These are phyloP conservation scores for Epichloe uncinata DNA, from an alignment of 2,329 filamentous ascomycete species.

Conservation along the genomic window DNA sequence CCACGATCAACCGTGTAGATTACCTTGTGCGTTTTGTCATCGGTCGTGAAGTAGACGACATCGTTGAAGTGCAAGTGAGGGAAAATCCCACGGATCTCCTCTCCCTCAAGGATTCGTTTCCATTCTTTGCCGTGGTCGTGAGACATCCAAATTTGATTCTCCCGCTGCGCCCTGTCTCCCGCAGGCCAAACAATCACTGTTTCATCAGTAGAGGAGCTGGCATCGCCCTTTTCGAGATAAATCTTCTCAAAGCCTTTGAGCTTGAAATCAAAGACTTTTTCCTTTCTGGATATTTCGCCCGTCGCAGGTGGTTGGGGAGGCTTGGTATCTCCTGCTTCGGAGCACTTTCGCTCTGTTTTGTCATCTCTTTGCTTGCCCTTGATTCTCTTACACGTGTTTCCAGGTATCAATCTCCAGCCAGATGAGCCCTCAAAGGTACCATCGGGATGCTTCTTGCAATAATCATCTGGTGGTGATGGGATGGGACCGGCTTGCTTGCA, in stretches of 20 bases:
- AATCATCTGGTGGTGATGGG: conserved; percentile 56
- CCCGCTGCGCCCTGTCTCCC: conserved; percentile 21
- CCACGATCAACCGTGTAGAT: conserved; percentile 76
- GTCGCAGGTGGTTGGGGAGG: conserved; percentile 38
- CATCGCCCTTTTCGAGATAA: conserved; percentile 68
- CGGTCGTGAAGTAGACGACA: conserved; percentile 72
- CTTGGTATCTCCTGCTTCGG: conserved; percentile 36
- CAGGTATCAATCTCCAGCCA: conserved; percentile 84
- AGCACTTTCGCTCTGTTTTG: conserved; percentile 63
- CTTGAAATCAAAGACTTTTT: conserved; percentile 49
- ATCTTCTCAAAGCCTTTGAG: conserved; percentile 39
- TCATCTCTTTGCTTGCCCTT: conserved; percentile 54
- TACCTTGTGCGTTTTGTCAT: conserved; percentile 37
- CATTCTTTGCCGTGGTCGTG: conserved; percentile 83
- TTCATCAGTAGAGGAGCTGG: conserved; percentile 55
- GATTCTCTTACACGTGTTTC: conserved; percentile 55
- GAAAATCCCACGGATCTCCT: conserved; percentile 57
- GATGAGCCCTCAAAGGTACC: conserved; percentile 75
- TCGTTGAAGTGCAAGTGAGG: conserved; percentile 75
- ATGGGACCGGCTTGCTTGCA: conserved; percentile 55
- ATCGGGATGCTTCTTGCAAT: conserved; percentile 52
- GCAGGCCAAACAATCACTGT: conserved; percentile 46
- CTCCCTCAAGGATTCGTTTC: conserved; percentile 54
- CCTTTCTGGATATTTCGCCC: conserved; percentile 51
- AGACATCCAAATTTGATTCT: conserved; percentile 56